Conservation (phyloP, 148 eudicot genomes). For the Amaranthus palmeri region DNA sequence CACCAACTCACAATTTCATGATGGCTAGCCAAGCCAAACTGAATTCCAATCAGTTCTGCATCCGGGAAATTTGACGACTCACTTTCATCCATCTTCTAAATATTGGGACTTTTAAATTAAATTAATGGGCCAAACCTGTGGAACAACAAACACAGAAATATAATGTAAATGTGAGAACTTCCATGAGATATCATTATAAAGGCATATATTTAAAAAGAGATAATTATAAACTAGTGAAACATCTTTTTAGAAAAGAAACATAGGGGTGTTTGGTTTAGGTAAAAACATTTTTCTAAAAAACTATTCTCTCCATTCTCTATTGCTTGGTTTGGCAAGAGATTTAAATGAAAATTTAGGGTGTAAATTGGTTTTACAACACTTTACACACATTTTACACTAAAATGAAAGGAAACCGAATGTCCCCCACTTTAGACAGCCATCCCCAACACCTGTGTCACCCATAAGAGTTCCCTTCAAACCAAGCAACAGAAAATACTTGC, state of each 20-base stretch:
- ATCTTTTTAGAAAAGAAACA: background rate
- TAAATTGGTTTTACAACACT: too few relatives aligned
- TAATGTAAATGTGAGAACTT: background rate
- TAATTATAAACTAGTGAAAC: background rate
- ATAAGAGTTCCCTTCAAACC: too few relatives aligned
- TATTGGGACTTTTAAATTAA: background rate
- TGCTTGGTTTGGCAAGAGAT: too few relatives aligned
- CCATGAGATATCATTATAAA: background rate
- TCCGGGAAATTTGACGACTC: conserved; percentile 33
- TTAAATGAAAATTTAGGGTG: too few relatives aligned
- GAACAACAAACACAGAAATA: background rate
- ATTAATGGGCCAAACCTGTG: conserved; percentile 4
- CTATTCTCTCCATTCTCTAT: too few relatives aligned
- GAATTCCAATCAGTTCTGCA: conserved; percentile 54
- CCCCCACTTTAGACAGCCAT: too few relatives aligned
- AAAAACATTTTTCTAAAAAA: too few relatives aligned
- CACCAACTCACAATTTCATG: conserved; percentile 56
- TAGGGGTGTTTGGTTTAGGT: too few relatives aligned
- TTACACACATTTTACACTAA: too few relatives aligned
- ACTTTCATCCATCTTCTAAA: conserved; percentile 43
- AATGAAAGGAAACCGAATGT: too few relatives aligned
- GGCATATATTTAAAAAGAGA: background rate
- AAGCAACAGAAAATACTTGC: too few relatives aligned
- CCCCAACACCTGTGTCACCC: too few relatives aligned
- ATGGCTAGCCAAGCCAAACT: conserved; percentile 53